A percentile compares a stretch with the other conserved stretches of the same genome.
These are phyloP conservation scores for Orobanche coerulescens DNA, from an alignment of 257 asterid genomes.

Conservation along the genomic window DNA sequence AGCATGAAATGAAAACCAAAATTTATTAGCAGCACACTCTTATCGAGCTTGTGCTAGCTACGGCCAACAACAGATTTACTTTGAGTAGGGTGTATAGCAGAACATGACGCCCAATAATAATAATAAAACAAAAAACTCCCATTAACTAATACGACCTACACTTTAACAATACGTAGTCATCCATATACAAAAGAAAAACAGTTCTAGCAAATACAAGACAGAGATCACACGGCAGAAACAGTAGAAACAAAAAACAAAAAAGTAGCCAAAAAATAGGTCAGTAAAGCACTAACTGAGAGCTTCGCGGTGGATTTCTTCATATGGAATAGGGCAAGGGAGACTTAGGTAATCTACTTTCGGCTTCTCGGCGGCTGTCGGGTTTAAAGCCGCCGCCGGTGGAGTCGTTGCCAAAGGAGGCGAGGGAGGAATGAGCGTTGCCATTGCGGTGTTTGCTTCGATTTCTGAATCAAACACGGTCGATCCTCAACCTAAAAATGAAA, in stretches of 20 bases:
- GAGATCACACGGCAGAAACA: slow-evolving; percentile 11
- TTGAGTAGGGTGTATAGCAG: slow-evolving; percentile 12
- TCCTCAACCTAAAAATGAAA: not conserved
- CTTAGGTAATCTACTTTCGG: slow-evolving; percentile 60
- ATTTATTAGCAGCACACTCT: not conserved
- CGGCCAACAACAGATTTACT: not conserved
- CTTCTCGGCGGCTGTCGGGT: slow-evolving; percentile 35
- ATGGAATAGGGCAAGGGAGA: slow-evolving; percentile 90
- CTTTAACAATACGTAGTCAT: too few species aligned
- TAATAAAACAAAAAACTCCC: not conserved
- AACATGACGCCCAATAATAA: not conserved
- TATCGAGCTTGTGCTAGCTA: slow-evolving; percentile 7
- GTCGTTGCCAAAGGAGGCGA: slow-evolving; percentile 34
- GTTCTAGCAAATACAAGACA: not conserved
- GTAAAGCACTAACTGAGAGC: slow-evolving; percentile 60
- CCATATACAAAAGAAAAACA: not conserved
- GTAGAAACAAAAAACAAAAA: not conserved
- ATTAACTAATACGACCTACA: not conserved
- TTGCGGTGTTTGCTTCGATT: slow-evolving; percentile 20
- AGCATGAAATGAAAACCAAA: not conserved
- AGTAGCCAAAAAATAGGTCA: not conserved
- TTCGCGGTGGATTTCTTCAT: slow-evolving; percentile 96
- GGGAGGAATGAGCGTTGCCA: slow-evolving; percentile 54
- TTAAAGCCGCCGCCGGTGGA: slow-evolving; percentile 35
- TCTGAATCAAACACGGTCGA: not conserved